These are phyloP conservation scores for Amauroascus verrucosus DNA, from an alignment of 2,329 filamentous ascomycete species.

Conservation along the genomic window DNA sequence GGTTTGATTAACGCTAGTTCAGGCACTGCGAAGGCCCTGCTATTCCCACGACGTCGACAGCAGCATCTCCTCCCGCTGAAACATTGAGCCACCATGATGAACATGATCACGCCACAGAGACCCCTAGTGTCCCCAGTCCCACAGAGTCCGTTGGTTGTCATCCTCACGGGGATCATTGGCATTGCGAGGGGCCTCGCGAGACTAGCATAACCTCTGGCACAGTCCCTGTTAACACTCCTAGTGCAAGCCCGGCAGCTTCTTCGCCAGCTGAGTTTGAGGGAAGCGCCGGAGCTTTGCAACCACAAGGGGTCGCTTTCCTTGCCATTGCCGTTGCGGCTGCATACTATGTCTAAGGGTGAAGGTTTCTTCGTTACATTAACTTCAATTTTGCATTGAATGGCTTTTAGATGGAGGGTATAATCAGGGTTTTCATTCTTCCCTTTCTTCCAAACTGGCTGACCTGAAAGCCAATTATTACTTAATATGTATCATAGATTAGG, in stretches of 20 bases:
- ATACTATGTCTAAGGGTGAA: constrained; percentile 7
- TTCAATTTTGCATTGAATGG: not conserved
- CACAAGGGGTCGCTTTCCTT: not conserved
- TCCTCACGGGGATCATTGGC: constrained; percentile 20
- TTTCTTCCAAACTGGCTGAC: not conserved
- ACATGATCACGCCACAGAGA: constrained; percentile 18
- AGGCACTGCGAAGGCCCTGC: constrained; percentile 27
- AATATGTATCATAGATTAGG: not conserved
- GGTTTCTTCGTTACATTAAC: not conserved
- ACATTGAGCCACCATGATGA: constrained; percentile 3
- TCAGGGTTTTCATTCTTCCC: not conserved
- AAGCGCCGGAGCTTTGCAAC: constrained; percentile 6
- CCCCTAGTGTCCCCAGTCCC: constrained; percentile 18
- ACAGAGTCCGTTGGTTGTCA: constrained; percentile 15
- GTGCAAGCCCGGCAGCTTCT: not conserved
- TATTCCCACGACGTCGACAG: not conserved
- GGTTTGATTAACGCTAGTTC: not conserved
- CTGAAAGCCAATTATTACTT: not conserved
- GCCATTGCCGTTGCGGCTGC: constrained; percentile 7
- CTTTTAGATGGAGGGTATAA: not conserved
- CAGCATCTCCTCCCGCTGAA: not conserved
- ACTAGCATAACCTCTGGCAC: not conserved
- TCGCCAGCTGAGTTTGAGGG: constrained; percentile 5
- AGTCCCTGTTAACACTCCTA: not conserved
- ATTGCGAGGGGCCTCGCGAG: constrained; percentile 18